Evolutionary conservation across 768 basidiomycete species (phyloP).

Genomic region (Tylopilus balloui): DNA sequence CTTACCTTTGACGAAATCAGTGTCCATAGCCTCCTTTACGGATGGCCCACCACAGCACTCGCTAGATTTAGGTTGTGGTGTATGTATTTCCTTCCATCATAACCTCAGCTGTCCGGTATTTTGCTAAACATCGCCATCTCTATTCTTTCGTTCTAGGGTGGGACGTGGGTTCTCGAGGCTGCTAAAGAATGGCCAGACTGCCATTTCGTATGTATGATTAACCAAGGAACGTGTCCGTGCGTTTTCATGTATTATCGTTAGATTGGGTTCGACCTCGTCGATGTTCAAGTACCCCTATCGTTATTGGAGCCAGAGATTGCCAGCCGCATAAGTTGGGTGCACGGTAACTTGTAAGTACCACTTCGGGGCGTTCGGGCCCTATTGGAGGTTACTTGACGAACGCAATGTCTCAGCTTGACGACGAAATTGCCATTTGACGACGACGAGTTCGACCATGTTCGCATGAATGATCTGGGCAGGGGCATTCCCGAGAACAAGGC

Average conservation of each 20-base stretch:
- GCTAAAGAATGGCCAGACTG: constrained; percentile 67
- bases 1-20: constrained; percentile 47
- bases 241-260: constrained; percentile 25
- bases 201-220: constrained; percentile 48
- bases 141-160: constrained; percentile 39
- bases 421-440: constrained; percentile 77
- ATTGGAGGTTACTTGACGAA: background rate
- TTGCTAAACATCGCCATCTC: background rate
- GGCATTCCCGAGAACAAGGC: constrained; percentile 77
- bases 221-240: background rate
- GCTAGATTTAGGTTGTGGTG: constrained; percentile 73
- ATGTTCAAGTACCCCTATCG: constrained; percentile 60
- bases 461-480: constrained; percentile 58
- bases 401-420: constrained; percentile 47
- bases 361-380: background rate
- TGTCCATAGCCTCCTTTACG: constrained; percentile 55
- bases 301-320: constrained; percentile 49
- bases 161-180: constrained; percentile 69
- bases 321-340: constrained; percentile 62
- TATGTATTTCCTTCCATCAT: constrained; percentile 32
- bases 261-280: constrained; percentile 79
- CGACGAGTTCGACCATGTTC: constrained; percentile 80
- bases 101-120: background rate
- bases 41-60: constrained; percentile 47
- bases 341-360: constrained; percentile 68